Evolutionary conservation across 1,139 yeast species (phyloP).

Genomic region (Lodderomyces orthopsilosis): DNA sequence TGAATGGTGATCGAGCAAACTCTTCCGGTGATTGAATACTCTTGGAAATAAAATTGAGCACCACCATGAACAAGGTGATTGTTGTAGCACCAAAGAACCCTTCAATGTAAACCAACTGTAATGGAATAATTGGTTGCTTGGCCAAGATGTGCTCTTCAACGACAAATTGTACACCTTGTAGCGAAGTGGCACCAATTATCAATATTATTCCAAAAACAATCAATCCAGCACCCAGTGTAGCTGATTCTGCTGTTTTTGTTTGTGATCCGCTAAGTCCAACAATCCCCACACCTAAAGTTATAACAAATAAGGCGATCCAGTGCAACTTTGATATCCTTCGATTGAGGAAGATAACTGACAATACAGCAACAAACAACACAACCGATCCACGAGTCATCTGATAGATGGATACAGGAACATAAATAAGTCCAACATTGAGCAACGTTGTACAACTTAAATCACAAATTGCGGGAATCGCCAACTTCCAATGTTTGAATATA

Average conservation of each 20-base stretch:
- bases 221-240: constrained; percentile 17
- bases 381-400: constrained; percentile 84
- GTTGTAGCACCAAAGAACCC: constrained; percentile 63
- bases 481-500: constrained; percentile 25
- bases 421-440: constrained; percentile 70
- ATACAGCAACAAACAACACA: constrained; percentile 72
- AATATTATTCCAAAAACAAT: constrained; percentile 55
- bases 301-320: constrained; percentile 63
- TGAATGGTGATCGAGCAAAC: constrained; percentile 52
- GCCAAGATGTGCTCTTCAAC: constrained; percentile 69
- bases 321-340: constrained; percentile 57
- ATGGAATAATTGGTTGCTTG: constrained; percentile 54
- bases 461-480: constrained; percentile 65
- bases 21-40: constrained; percentile 25
- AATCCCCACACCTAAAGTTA: constrained; percentile 64
- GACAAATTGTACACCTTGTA: constrained; percentile 76
- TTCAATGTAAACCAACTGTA: constrained; percentile 70
- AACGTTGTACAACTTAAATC: constrained; percentile 74
- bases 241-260: constrained; percentile 15
- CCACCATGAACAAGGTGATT: constrained; percentile 42
- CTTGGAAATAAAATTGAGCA: constrained; percentile 44
- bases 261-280: constrained; percentile 70
- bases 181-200: constrained; percentile 59
- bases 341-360: constrained; percentile 63
- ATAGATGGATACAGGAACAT: constrained; percentile 78